These are phyloP conservation scores for Pseudogymnoascus sp. DNA, from an alignment of 2,329 filamentous ascomycete genomes.

Conservation along the genomic window DNA sequence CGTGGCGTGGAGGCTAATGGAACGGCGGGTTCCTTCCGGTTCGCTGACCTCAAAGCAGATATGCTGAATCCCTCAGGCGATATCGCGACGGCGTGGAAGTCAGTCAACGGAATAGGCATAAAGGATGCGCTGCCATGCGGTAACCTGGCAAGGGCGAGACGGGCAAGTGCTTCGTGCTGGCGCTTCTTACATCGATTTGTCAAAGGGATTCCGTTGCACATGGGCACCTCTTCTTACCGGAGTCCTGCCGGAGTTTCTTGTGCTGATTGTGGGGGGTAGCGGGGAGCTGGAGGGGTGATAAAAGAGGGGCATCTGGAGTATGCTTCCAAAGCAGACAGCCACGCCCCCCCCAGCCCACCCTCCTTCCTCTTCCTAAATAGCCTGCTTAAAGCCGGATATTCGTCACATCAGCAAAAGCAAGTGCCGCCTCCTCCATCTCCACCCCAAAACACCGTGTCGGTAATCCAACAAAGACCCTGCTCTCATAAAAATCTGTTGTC, in stretches of 20 bases:
- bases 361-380: not conserved
- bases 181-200: not conserved
- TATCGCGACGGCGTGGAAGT: not conserved
- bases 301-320: not conserved
- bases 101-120: not conserved
- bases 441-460: not conserved
- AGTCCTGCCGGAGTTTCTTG: too few species aligned
- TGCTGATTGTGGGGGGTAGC: not conserved
- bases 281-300: not conserved
- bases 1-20: not conserved
- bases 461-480: slow-evolving; percentile 5
- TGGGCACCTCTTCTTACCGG: not conserved
- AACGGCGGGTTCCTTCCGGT: slow-evolving; percentile 1
- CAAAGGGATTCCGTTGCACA: not conserved
- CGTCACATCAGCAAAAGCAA: not conserved
- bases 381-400: not conserved
- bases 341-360: not conserved
- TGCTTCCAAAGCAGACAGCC: not conserved
- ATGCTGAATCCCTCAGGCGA: not conserved
- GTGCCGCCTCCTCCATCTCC: not conserved
- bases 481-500: not conserved
- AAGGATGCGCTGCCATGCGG: not conserved
- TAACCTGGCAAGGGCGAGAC: not conserved
- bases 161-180: not conserved
- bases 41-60: not conserved